Conservation (phyloP, 2,329 filamentous ascomycete genomes). For the Byssochlamys sp. region DNA sequence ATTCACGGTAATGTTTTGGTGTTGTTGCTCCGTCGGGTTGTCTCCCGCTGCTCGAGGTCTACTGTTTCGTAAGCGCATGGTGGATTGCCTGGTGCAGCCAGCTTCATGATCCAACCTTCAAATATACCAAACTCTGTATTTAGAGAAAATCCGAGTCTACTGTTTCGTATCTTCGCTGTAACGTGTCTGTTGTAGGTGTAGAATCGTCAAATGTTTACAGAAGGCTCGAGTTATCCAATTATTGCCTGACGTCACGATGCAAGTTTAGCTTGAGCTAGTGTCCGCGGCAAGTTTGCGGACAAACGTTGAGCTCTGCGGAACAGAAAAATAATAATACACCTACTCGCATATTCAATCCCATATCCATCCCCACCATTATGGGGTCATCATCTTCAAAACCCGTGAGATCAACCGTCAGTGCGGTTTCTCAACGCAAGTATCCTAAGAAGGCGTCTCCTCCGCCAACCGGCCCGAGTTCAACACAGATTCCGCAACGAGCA, state of each 20-base stretch:
- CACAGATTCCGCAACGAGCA: not conserved
- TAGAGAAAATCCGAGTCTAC: not conserved
- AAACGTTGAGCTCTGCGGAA: not conserved
- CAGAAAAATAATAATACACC: not conserved
- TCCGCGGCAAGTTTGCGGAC: not conserved
- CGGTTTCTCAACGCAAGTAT: constrained; percentile 46
- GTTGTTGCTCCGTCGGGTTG: not conserved
- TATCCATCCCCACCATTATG: constrained; percentile 31
- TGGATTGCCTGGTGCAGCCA: not conserved
- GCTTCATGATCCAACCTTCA: not conserved
- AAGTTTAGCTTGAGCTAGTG: not conserved
- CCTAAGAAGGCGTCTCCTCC: constrained; percentile 40
- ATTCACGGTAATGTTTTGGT: not conserved
- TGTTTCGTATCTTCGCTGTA: not conserved
- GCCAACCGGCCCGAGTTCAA: constrained; percentile 13
- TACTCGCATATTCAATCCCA: too few species aligned
- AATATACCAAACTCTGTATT: not conserved
- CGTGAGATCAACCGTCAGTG: constrained; percentile 39
- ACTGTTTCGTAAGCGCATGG: not conserved
- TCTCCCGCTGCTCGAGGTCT: not conserved
- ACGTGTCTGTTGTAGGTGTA: not conserved
- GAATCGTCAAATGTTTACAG: not conserved
- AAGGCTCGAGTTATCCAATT: not conserved
- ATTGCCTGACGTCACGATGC: not conserved
- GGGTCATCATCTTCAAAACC: constrained; percentile 52